Evolutionary conservation across 2,329 filamentous ascomycete genomes (phyloP).

Genomic region (Neonectria sp.): DNA sequence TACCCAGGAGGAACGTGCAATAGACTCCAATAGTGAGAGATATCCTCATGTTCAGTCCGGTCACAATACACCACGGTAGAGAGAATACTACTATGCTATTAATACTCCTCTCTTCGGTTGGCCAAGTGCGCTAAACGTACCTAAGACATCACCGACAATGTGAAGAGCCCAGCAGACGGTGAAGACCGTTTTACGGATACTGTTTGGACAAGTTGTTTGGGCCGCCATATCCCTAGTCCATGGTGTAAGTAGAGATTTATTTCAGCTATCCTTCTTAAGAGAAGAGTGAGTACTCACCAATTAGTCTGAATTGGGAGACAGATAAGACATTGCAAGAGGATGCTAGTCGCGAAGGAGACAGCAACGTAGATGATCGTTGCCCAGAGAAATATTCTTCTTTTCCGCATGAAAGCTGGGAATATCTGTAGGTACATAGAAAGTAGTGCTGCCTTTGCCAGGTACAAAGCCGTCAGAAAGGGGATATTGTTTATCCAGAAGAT

Average conservation of each 20-base stretch:
- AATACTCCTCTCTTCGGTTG: neutral
- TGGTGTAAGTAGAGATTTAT: too few species aligned
- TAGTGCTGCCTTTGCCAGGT: constrained; percentile 39
- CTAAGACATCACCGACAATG: neutral
- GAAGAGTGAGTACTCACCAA: constrained; percentile 20
- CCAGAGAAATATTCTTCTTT: constrained; percentile 28
- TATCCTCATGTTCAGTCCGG: neutral
- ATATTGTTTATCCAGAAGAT: constrained; percentile 29
- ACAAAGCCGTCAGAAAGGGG: constrained; percentile 37
- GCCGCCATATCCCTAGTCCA: neutral
- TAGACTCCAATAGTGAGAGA: constrained; percentile 17
- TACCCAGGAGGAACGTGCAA: constrained; percentile 32
- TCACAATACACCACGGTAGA: constrained; percentile 18
- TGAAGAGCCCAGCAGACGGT: neutral
- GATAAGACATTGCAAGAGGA: constrained; percentile 30
- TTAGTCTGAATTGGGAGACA: constrained; percentile 35
- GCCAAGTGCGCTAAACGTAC: neutral
- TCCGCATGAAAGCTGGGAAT: constrained; percentile 40
- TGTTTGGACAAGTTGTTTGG: too few species aligned
- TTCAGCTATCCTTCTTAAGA: too few species aligned
- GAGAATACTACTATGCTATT: neutral
- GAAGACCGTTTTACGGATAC: neutral
- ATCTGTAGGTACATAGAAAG: constrained; percentile 39
- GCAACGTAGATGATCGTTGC: constrained; percentile 19
- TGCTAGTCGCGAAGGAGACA: constrained; percentile 14